Percentiles rank a stretch among this genome's conserved stretches.
Evolutionary conservation across 2,329 filamentous ascomycete species (phyloP).

Genomic region (Colletotrichum karsti): DNA sequence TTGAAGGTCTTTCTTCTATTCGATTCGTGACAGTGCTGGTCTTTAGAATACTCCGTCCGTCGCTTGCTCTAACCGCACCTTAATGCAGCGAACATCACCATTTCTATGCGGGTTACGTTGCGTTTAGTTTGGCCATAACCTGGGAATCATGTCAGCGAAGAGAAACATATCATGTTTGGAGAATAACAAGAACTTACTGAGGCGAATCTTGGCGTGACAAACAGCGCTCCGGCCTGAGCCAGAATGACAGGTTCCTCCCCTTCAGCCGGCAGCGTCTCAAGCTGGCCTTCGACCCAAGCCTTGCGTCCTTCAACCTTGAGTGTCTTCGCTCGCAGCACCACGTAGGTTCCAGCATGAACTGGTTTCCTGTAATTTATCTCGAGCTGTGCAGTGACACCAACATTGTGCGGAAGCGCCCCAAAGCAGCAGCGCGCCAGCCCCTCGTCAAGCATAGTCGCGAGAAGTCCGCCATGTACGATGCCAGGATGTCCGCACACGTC

Average conservation of each 20-base stretch:
- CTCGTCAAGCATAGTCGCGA: conserved; percentile 94
- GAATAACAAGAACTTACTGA: conserved; percentile 60
- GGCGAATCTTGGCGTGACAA: conserved; percentile 87
- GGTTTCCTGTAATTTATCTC: conserved; percentile 86
- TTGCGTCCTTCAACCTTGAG: conserved; percentile 91
- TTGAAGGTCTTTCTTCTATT: too few species aligned
- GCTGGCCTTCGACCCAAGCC: conserved; percentile 88
- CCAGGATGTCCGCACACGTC: conserved; percentile 90
- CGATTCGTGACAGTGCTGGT: too few species aligned
- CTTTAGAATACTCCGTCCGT: too few species aligned
- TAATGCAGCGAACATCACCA: too few species aligned
- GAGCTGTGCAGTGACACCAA: conserved; percentile 87
- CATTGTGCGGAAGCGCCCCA: conserved; percentile 83
- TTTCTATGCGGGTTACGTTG: not conserved
- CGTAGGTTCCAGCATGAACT: conserved; percentile 76
- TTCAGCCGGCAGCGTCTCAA: conserved; percentile 77
- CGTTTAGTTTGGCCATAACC: conserved; percentile 39
- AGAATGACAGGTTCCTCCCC: conserved; percentile 73
- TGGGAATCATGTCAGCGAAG: conserved; percentile 21
- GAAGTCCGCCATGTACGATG: conserved; percentile 87
- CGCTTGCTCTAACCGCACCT: too few species aligned
- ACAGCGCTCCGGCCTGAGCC: conserved; percentile 86
- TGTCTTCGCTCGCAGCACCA: conserved; percentile 83
- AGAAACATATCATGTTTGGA: not conserved
- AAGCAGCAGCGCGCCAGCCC: conserved; percentile 90